Percentiles rank a stretch among this genome's conserved stretches.
These are phyloP conservation scores for Gyrodon lividus DNA, from an alignment of 768 basidiomycete genomes.

Conservation along the genomic window DNA sequence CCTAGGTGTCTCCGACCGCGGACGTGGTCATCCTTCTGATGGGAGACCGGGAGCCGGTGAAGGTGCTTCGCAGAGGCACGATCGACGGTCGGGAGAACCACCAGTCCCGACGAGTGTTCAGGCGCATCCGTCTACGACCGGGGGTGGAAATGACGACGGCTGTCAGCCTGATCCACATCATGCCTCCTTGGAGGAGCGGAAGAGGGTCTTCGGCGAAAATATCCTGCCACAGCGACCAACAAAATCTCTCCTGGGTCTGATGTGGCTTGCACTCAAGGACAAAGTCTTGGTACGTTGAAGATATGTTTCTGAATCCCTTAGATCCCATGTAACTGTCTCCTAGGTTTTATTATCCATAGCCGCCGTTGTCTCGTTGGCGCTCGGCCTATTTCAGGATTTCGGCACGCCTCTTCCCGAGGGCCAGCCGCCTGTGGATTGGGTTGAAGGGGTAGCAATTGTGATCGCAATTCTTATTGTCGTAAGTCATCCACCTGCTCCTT, in stretches of 20 bases:
- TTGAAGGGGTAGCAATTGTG: constrained; percentile 87
- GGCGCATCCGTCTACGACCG: constrained; percentile 17
- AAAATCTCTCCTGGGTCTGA: constrained; percentile 70
- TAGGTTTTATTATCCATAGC: constrained; percentile 86
- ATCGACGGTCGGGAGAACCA: constrained; percentile 14
- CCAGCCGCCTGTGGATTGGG: constrained; percentile 91
- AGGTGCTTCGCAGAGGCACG: constrained; percentile 34
- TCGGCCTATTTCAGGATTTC: constrained; percentile 94
- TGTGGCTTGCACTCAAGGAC: constrained; percentile 87
- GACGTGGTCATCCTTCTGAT: constrained; percentile 6
- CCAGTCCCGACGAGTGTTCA: constrained; percentile 4
- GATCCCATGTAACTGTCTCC: constrained; percentile 2
- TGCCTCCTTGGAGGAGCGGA: constrained; percentile 59
- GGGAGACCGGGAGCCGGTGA: constrained; percentile 27
- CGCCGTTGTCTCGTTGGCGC: constrained; percentile 87
- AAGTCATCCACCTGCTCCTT: constrained; percentile 24
- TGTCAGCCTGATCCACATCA: constrained; percentile 10
- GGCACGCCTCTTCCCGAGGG: constrained; percentile 58
- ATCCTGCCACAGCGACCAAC: constrained; percentile 65
- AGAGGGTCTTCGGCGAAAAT: constrained; percentile 73
- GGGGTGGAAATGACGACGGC: neutral
- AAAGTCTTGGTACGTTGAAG: constrained; percentile 72
- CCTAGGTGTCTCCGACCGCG: neutral
- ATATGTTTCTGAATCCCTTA: neutral
- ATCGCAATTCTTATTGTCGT: constrained; percentile 76